Evolutionary conservation across 2,329 filamentous ascomycete genomes (phyloP).

Genomic region (Sclerotinia nivalis): DNA sequence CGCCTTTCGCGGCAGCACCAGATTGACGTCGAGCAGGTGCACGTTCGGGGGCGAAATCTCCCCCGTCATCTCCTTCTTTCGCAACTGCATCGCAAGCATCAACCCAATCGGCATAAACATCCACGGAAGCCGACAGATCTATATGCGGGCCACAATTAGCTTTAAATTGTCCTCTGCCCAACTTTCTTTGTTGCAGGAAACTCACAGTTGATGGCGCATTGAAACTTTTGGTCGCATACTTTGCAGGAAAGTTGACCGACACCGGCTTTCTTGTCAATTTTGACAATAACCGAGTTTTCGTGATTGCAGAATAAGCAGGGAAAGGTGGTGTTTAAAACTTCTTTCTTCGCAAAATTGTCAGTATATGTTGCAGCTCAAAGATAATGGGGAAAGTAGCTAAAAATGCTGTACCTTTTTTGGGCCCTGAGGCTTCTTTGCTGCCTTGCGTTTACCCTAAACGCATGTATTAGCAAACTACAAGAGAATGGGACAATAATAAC

Average conservation of each 20-base stretch:
- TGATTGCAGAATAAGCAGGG: slow-evolving; percentile 98
- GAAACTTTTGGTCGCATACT: slow-evolving; percentile 90
- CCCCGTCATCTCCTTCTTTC: slow-evolving; percentile 53
- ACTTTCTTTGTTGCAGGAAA: slow-evolving; percentile 15
- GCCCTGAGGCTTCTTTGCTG: slow-evolving; percentile 75
- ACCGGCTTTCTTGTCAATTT: slow-evolving; percentile 89
- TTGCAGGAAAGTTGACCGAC: slow-evolving; percentile 86
- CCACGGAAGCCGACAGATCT: slow-evolving; percentile 89
- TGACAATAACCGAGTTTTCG: slow-evolving; percentile 86
- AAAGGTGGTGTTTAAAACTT: slow-evolving; percentile 79
- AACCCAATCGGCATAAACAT: slow-evolving; percentile 98
- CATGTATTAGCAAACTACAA: background rate
- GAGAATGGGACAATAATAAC: background rate
- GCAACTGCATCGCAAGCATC: slow-evolving; percentile 82
- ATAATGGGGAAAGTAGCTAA: background rate
- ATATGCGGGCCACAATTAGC: slow-evolving; percentile 27
- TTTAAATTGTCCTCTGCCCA: background rate
- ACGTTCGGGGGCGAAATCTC: slow-evolving; percentile 34
- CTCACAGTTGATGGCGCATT: slow-evolving; percentile 89
- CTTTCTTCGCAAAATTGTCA: slow-evolving; percentile 50
- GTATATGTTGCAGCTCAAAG: slow-evolving; percentile 7
- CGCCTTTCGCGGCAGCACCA: slow-evolving; percentile 33
- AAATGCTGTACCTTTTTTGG: slow-evolving; percentile 69
- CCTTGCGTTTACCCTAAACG: slow-evolving; percentile 87
- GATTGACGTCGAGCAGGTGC: slow-evolving; percentile 28